Conservation (phyloP, 192 early-diverging fungal species). For the Thamnidium elegans region DNA sequence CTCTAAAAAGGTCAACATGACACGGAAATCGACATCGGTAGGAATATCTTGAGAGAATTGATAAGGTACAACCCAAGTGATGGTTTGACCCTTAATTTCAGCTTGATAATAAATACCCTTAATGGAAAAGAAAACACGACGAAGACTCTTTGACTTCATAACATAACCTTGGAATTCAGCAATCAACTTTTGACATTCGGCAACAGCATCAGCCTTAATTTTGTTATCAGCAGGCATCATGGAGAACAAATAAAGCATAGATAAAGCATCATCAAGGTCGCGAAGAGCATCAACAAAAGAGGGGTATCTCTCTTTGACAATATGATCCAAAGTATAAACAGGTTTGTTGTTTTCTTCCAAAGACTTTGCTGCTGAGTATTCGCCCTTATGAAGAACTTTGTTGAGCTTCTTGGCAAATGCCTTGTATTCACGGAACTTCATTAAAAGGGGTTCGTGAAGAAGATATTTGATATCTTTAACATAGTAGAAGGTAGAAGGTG, state of each 20-base stretch:
- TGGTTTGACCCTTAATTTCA: constrained; percentile 90
- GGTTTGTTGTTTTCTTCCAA: constrained; percentile 76
- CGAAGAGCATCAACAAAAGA: constrained; percentile 89
- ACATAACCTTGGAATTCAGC: constrained; percentile 95
- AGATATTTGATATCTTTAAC: constrained; percentile 95
- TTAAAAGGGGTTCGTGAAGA: constrained; percentile 88
- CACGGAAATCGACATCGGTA: constrained; percentile 91
- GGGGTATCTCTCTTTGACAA: constrained; percentile 95
- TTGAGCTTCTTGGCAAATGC: constrained; percentile 82
- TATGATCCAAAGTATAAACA: constrained; percentile 85
- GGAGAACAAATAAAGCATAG: constrained; percentile 92
- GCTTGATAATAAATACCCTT: constrained; percentile 99
- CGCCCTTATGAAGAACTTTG: constrained; percentile 80
- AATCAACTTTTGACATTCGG: constrained; percentile 79
- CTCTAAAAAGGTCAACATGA: constrained; percentile 97
- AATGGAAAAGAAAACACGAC: constrained; percentile 93
- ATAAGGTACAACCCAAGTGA: constrained; percentile 96
- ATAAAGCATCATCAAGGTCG: constrained; percentile 97
- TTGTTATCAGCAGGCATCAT: constrained; percentile 75
- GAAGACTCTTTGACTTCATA: constrained; percentile 71
- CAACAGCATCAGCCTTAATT: constrained; percentile 57
- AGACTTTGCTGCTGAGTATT: constrained; percentile 73
- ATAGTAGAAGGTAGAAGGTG: constrained; percentile 88
- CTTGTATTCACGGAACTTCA: constrained; percentile 92
- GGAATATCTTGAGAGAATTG: constrained; percentile 92